These are phyloP conservation scores for Claviceps cyperi DNA, from an alignment of 2,329 filamentous ascomycete species.

Conservation along the genomic window DNA sequence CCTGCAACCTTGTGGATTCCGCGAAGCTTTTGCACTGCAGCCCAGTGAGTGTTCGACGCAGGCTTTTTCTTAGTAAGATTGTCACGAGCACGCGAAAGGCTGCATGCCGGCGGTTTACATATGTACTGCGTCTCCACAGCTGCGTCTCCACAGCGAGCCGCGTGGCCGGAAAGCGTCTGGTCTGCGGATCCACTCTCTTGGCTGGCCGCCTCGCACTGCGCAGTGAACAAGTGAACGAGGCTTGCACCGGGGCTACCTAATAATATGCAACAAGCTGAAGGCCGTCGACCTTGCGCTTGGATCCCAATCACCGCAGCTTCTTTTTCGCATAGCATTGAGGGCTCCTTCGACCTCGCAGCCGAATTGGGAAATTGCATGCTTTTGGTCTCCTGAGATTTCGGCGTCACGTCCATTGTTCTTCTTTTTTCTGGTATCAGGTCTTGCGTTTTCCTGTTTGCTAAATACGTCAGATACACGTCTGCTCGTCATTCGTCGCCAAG, in stretches of 20 bases:
- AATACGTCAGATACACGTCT: background rate
- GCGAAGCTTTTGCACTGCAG: too few species aligned
- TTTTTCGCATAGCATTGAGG: background rate
- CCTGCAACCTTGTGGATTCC: background rate
- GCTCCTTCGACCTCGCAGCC: background rate
- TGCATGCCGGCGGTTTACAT: too few species aligned
- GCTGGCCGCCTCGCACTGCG: too few species aligned
- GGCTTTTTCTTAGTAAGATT: too few species aligned
- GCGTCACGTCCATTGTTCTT: background rate
- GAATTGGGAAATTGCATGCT: background rate
- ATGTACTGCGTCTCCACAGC: too few species aligned
- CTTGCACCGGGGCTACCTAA: background rate
- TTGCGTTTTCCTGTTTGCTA: background rate
- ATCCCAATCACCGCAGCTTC: background rate
- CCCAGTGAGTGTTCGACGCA: too few species aligned
- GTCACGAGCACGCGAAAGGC: too few species aligned
- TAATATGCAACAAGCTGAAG: background rate
- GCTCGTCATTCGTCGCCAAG: background rate
- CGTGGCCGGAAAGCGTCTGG: too few species aligned
- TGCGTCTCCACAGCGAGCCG: too few species aligned
- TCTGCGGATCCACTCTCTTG: background rate
- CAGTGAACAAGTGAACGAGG: background rate
- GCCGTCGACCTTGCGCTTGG: background rate
- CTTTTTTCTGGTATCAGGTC: background rate
- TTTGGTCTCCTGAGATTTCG: background rate